Evolutionary conservation across 1,284 basidiomycete genomes (phyloP).

Genomic region (Ceratorhiza oryzae-sativae): DNA sequence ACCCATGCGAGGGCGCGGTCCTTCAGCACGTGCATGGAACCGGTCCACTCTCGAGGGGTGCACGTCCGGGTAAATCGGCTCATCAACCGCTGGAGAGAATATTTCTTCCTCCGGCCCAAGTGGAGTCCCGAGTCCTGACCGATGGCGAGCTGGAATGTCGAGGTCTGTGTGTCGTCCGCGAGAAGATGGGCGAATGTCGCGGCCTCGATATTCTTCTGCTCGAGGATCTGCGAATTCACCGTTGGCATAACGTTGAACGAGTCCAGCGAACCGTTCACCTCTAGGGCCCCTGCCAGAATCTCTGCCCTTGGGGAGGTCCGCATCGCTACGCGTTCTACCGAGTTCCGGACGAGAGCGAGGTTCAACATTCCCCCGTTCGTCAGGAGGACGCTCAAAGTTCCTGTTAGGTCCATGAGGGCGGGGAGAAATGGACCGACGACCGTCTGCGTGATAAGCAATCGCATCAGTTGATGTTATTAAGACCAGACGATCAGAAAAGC

Average conservation of each 20-base stretch:
- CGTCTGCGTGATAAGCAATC: neutral
- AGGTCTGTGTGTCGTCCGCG: neutral
- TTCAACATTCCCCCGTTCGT: slow-evolving; percentile 5
- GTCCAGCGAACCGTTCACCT: neutral
- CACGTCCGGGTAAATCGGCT: neutral
- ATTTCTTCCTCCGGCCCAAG: neutral
- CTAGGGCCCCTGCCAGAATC: neutral
- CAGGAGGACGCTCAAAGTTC: slow-evolving; percentile 10
- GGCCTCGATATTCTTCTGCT: slow-evolving; percentile 18
- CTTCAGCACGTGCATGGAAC: slow-evolving; percentile 2
- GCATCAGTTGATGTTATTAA: neutral
- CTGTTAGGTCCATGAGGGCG: slow-evolving; percentile 5
- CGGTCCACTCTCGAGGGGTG: slow-evolving; percentile 16
- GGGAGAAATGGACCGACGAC: slow-evolving; percentile 27
- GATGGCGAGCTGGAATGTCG: neutral
- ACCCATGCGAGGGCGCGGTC: slow-evolving; percentile 3
- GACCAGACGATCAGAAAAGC: too few species aligned
- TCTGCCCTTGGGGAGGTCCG: neutral
- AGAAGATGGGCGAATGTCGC: slow-evolving; percentile 7
- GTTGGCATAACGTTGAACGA: neutral
- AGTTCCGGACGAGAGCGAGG: neutral
- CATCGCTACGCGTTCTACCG: neutral
- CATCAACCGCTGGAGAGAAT: slow-evolving; percentile 3
- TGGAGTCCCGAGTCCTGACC: neutral
- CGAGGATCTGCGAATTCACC: slow-evolving; percentile 10